Base-by-base conservation (phyloP, 352 stramenopile species). In the Phytopythium litorale region DNA sequence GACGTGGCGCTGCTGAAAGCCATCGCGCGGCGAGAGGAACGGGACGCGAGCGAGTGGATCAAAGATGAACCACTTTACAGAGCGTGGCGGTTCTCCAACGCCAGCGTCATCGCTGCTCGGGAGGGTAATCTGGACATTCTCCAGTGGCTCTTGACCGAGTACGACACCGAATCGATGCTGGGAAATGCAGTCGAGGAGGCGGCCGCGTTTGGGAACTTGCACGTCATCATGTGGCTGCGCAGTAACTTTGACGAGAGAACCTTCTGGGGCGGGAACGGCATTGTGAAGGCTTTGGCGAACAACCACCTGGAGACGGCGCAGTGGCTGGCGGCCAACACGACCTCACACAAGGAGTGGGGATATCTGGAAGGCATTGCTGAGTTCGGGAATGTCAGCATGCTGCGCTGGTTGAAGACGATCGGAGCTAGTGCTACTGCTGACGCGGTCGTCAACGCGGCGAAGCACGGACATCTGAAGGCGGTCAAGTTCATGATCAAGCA, bases 101-200 rank as follows among this genome's bases (percentile, higher is more conserved):
- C 46, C 4, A 12, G 21, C 4, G 23, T 21, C 13, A 23, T 35
- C 9, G 23, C 46, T n/a, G 70, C 66, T 16, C 42, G 40, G 12
- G 40, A 66, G 32, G 70, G 70, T 4, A 57, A 74, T 21, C 21
- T 74, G 2, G 46, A 67, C 3, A 57, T 71, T n/a, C 49, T 73
- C 0, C 30, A 65, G 46, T 73, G 66, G 66, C 58, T 76, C 18
- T 3, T 68, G 7, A 63, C 57, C 11, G 53, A n/a, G 12, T 62
- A 76, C 15, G 43, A 76, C 60, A 68, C 37, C 25, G 37, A 8
- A 1, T 38, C 11, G 33, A 38, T 38, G 7, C 33, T 38, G 1
- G 33, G 33, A 13, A 38, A 38, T 15, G 33, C 33, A 38, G 33
- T 38, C 7, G 33, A 38, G 11, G 33, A 38, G 11, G 33, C 33